phyloP scores from a whole-genome alignment of 1,139 yeast species.

The Pichia sp. region DNA sequence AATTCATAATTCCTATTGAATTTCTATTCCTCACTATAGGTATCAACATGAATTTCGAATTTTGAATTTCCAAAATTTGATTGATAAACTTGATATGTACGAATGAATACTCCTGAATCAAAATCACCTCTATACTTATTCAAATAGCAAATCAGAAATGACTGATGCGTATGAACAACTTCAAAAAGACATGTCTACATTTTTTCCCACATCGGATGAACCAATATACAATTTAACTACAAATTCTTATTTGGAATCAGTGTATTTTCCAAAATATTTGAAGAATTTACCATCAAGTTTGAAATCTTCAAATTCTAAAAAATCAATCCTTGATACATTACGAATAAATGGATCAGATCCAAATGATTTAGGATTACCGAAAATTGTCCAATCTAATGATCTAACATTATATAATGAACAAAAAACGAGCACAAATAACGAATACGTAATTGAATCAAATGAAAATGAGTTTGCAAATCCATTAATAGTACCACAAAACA shows the following conservation, averaged over 20 bases:
- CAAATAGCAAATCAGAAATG: neutral
- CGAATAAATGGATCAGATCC: constrained; percentile 3
- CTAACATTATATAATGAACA: constrained; percentile 13
- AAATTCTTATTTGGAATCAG: neutral
- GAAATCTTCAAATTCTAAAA: constrained; percentile 8
- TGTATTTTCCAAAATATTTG: constrained; percentile 13
- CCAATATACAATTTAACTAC: neutral
- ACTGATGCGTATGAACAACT: constrained; percentile 3
- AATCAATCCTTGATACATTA: constrained; percentile 19
- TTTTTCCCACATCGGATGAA: constrained; percentile 6
- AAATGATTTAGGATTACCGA: constrained; percentile 10
- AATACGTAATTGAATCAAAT: constrained; percentile 8
- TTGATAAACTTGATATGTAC: too few species aligned
- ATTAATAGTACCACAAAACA: constrained; percentile 22
- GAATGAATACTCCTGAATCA: too few species aligned
- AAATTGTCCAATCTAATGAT: constrained; percentile 2
- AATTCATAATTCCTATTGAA: too few species aligned
- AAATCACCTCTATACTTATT: too few species aligned
- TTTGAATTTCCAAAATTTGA: too few species aligned
- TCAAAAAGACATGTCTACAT: neutral
- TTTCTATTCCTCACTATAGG: neutral
- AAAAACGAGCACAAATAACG: neutral
- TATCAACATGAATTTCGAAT: neutral
- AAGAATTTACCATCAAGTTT: constrained; percentile 20
- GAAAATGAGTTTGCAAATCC: constrained; percentile 25